A percentile compares a stretch with the other conserved stretches of the same genome.
Evolutionary conservation across 495 filamentous ascomycete genomes (phyloP).

Genomic region (Penicillium canescens): DNA sequence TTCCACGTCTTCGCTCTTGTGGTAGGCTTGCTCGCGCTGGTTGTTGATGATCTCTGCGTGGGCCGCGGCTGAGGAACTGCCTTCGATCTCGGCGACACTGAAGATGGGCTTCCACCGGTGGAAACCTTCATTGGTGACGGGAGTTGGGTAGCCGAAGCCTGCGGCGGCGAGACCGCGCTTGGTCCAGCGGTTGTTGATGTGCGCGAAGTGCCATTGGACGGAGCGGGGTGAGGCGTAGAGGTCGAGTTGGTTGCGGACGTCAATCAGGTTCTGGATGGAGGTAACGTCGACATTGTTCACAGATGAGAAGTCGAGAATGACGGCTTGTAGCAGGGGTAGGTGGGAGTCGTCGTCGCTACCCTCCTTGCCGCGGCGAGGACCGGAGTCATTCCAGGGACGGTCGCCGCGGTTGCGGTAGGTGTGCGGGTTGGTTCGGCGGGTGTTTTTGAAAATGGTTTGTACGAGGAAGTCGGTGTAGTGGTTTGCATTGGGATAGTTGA

Average conservation of each 20-base stretch:
- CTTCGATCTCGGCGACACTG: conserved; percentile 87
- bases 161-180: conserved; percentile 91
- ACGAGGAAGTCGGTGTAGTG: conserved; percentile 86
- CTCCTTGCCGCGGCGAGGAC: conserved; percentile 62
- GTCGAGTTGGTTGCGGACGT: conserved; percentile 96
- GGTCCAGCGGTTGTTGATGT: conserved; percentile 96
- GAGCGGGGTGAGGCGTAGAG: conserved; percentile 77
- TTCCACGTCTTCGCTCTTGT: conserved; percentile 41
- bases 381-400: conserved; percentile 95
- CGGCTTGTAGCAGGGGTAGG: conserved; percentile 78
- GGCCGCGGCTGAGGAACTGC: conserved; percentile 64
- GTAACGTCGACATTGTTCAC: conserved; percentile 98
- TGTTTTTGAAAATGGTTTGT: conserved; percentile 68
- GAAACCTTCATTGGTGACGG: conserved; percentile 53
- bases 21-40: conserved; percentile 50
- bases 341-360: conserved; percentile 44
- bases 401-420: conserved; percentile 70
- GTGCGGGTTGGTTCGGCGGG: conserved; percentile 73
- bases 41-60: conserved; percentile 60
- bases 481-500: conserved; percentile 93
- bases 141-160: conserved; percentile 87
- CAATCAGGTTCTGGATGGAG: conserved; percentile 91
- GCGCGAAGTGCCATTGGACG: conserved; percentile 95
- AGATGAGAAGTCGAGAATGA: conserved; percentile 93
- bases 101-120: conserved; percentile 95